phyloP scores from a whole-genome alignment of 306 rosid species.

The Adenanthera pavonina region DNA sequence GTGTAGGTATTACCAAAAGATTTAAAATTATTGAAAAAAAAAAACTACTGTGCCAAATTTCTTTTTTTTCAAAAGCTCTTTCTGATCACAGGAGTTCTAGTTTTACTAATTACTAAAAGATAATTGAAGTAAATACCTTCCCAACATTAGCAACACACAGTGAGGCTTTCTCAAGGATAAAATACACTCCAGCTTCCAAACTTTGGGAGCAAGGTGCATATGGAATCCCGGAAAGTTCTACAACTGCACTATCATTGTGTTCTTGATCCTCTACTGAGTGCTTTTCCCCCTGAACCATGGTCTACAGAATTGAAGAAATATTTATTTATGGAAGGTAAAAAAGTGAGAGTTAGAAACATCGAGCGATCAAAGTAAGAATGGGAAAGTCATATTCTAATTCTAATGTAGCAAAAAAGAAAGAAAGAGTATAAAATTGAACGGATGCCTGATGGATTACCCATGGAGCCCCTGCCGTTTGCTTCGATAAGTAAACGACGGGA shows the following conservation, averaged over 20 bases:
- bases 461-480: no score
- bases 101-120: background rate
- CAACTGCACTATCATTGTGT: background rate
- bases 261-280: background rate
- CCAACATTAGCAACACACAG: conserved; percentile 5
- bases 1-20: background rate
- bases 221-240: background rate
- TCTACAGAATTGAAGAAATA: background rate
- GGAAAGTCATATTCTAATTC: no score
- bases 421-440: no score
- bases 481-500: no score
- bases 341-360: background rate
- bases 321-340: background rate
- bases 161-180: background rate
- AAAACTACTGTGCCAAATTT: no score
- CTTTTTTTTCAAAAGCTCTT: no score
- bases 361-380: no score
- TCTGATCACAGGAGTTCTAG: background rate
- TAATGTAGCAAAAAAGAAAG: no score
- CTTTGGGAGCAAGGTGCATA: background rate
- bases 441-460: no score
- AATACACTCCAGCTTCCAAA: background rate
- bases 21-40: background rate
- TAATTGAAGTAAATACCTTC: background rate
- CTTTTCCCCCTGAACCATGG: background rate